Conservation (phyloP, 208 protist species). For the Perkinsela sp. region DNA sequence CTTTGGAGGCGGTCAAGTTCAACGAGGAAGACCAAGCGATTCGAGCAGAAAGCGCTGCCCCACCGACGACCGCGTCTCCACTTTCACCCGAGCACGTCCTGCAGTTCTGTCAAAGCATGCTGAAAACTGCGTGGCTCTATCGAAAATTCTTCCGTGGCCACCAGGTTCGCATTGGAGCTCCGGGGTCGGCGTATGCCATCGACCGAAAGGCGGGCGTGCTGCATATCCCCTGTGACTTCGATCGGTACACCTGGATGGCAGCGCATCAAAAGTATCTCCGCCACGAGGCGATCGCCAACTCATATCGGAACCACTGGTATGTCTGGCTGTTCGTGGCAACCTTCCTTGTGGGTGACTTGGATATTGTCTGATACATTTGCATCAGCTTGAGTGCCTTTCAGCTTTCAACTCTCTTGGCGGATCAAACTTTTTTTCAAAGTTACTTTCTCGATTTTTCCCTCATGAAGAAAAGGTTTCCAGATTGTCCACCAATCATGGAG, state of each 20-base stretch:
- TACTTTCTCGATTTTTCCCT: too few relatives aligned
- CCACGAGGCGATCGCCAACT: not conserved
- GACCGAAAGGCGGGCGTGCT: conserved; percentile 37
- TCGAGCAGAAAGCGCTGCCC: conserved; percentile 31
- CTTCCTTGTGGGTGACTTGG: not conserved
- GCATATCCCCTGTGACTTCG: conserved; percentile 47
- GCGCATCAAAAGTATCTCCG: conserved; percentile 4
- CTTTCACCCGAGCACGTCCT: conserved; percentile 37
- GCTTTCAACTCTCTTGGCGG: too few relatives aligned
- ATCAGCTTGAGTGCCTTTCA: too few relatives aligned
- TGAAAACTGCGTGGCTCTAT: conserved; percentile 33
- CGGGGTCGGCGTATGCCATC: conserved; percentile 25
- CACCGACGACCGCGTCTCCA: conserved; percentile 18
- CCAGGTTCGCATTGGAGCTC: conserved; percentile 24
- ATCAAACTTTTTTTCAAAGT: too few relatives aligned
- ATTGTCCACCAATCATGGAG: too few relatives aligned
- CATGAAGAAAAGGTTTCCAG: too few relatives aligned
- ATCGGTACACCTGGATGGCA: conserved; percentile 31
- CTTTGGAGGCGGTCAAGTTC: conserved; percentile 22
- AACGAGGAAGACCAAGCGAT: conserved; percentile 39
- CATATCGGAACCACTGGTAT: not conserved
- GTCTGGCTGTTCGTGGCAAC: not conserved
- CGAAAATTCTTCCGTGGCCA: conserved; percentile 44
- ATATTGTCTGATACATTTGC: not conserved
- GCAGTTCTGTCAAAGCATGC: conserved; percentile 20